A percentile compares a stretch with the other conserved stretches of the same genome.
Evolutionary conservation across 2,329 filamentous ascomycete species (phyloP).

Genomic region (Diaporthe amygdali): DNA sequence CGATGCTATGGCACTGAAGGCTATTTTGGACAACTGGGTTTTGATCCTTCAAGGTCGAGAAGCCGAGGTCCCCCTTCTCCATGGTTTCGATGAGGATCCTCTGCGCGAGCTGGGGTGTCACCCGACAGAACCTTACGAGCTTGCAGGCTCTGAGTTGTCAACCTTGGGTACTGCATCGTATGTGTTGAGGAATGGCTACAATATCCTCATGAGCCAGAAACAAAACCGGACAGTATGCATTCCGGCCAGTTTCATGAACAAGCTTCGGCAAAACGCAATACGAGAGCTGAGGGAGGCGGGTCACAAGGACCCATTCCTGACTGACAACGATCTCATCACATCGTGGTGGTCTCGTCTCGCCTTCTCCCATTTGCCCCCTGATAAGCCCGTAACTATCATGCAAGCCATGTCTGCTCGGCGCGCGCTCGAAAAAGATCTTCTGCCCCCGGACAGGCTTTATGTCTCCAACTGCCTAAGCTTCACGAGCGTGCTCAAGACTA

Average conservation of each 20-base stretch:
- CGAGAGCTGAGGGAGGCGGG: slow-evolving; percentile 30
- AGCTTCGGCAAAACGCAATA: slow-evolving; percentile 33
- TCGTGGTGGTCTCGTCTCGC: slow-evolving; percentile 42
- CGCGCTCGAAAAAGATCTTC: slow-evolving; percentile 30
- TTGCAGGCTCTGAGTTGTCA: slow-evolving; percentile 28
- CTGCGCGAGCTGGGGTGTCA: slow-evolving; percentile 33
- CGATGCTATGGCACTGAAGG: slow-evolving; percentile 45
- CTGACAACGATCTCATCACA: slow-evolving; percentile 43
- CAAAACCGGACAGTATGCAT: slow-evolving; percentile 44
- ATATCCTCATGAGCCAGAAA: slow-evolving; percentile 32
- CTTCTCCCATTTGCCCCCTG: slow-evolving; percentile 30
- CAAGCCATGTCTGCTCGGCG: slow-evolving; percentile 25
- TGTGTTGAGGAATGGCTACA: slow-evolving; percentile 33
- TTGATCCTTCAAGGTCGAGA: slow-evolving; percentile 42
- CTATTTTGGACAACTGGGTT: slow-evolving; percentile 47
- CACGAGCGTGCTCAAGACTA: slow-evolving; percentile 27
- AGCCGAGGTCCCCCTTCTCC: slow-evolving; percentile 37
- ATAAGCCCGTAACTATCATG: slow-evolving; percentile 31
- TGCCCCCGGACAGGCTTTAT: slow-evolving; percentile 31
- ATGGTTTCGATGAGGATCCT: slow-evolving; percentile 36
- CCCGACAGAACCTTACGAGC: slow-evolving; percentile 31
- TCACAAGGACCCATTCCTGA: slow-evolving; percentile 36
- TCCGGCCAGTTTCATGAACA: slow-evolving; percentile 34
- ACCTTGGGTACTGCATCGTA: slow-evolving; percentile 32
- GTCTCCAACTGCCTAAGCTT: slow-evolving; percentile 38